Evolutionary conservation across 2,329 filamentous ascomycete species (phyloP), one percentile per base, ranked within the genome.

Genomic region (Pestalotiopsis sp.): DNA sequence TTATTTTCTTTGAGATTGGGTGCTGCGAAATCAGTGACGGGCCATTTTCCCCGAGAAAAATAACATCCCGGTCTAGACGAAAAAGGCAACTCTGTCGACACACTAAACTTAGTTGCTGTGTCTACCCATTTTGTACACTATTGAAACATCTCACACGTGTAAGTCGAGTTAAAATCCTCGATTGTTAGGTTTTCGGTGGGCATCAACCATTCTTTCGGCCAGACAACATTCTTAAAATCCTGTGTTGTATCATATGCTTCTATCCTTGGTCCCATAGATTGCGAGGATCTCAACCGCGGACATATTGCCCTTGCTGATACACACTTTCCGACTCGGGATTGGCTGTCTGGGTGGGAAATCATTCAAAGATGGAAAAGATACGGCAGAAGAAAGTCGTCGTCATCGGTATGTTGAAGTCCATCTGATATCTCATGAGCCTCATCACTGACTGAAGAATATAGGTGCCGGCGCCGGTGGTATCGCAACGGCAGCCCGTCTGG

Each of bases 391-490:
- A 80, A 58, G 87, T 84, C 31, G 83, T 89, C 56, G 80, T 89
- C 36, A 81, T 89, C 68, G 87, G 86, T 86, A 76, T 78, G 80
- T 72, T 68, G 57, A 58, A 20, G 49, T 60, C 14, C 57, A 39
- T 56, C 25, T 41, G 12, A 59, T 60, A 67, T 66, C 65, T 41
- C 52, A 41, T 52, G 45, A 52, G 6, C 23, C 23, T 14, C 4
- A 52, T 61, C 58, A 14, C 58, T 14, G 14, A 57, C 14, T 14
- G 49, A n/a, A 49, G 58, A 67, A 77, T 59, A 67, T 78, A 85
- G 91, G 91, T 71, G 91, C 92, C 38, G 92, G 92, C 69, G 89
- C 89, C 60, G 92, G 92, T 65, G 92, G 92, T 69, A 88, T 93
- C 57, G 87, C 90, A n/a, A 89, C 89, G 1, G 90, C 92, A 68